Evolutionary conservation across 2,329 filamentous ascomycete genomes (phyloP).

Genomic region (Exophiala sideris): DNA sequence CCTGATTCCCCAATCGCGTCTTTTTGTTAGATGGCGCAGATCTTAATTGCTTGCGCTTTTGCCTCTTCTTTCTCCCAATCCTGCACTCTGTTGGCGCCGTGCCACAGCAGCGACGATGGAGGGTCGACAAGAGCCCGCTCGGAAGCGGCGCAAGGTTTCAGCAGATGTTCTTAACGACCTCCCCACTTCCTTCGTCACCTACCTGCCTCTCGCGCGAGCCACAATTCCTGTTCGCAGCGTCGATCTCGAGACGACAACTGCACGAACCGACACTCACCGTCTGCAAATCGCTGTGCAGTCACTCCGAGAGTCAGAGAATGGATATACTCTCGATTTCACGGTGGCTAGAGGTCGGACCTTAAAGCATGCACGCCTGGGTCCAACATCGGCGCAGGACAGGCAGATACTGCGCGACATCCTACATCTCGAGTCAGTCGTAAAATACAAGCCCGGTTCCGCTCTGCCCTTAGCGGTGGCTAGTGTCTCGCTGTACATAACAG

Average conservation of each 20-base stretch:
- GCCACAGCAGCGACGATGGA: conserved; percentile 6
- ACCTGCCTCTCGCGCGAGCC: conserved; percentile 10
- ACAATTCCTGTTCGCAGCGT: background rate
- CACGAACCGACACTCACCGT: background rate
- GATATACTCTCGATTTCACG: conserved; percentile 1
- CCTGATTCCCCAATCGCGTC: too few relatives aligned
- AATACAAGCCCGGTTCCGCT: conserved; percentile 11
- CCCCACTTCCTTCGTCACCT: conserved; percentile 14
- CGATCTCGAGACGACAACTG: background rate
- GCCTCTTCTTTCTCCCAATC: too few relatives aligned
- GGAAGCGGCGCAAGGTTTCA: conserved; percentile 13
- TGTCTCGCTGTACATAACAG: conserved; percentile 1
- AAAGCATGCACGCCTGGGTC: conserved; percentile 1
- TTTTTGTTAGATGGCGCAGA: too few relatives aligned
- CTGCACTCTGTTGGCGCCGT: background rate
- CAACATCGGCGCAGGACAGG: background rate
- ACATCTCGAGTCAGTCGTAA: conserved; percentile 13
- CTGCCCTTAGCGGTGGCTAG: conserved; percentile 15
- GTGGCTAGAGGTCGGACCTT: conserved; percentile 6
- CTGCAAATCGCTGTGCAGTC: conserved; percentile 8
- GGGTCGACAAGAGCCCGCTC: background rate
- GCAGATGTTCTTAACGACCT: background rate
- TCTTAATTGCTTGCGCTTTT: too few relatives aligned
- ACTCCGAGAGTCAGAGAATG: background rate
- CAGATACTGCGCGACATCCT: conserved; percentile 8